Percentiles rank a stretch among this genome's conserved stretches.
Conservation (phyloP, 306 rosid species). For the Quercus glauca region DNA sequence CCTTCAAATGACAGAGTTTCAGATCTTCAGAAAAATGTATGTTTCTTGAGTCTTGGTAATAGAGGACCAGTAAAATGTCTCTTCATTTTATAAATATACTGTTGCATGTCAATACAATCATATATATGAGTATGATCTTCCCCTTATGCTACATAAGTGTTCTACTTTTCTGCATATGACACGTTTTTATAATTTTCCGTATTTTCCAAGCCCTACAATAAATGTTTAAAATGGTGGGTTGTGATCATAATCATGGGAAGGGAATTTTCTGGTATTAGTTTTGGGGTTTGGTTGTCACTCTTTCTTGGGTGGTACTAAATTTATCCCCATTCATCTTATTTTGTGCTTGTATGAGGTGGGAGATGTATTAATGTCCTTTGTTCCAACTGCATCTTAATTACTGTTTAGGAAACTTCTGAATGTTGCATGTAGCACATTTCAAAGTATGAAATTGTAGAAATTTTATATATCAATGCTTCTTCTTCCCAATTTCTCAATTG, state of each 20-base stretch:
- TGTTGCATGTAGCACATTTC: background rate
- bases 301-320: background rate
- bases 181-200: background rate
- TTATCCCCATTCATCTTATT: background rate
- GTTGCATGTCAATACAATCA: background rate
- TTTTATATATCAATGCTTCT: background rate
- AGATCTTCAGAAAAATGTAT: conserved; percentile 48
- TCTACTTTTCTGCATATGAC: background rate
- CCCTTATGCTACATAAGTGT: background rate
- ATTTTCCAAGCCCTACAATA: background rate
- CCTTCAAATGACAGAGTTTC: conserved; percentile 43
- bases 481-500: background rate
- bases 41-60: conserved; percentile 17
- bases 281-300: background rate
- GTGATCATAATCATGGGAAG: background rate
- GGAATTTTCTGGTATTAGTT: background rate
- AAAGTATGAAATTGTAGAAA: background rate
- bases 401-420: background rate
- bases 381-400: background rate
- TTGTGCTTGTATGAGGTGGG: background rate
- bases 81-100: background rate
- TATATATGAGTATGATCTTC: background rate
- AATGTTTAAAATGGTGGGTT: background rate
- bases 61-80: background rate
- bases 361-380: background rate